phyloP scores from a whole-genome alignment of 768 basidiomycete species.

The Serendipita vermifera region DNA sequence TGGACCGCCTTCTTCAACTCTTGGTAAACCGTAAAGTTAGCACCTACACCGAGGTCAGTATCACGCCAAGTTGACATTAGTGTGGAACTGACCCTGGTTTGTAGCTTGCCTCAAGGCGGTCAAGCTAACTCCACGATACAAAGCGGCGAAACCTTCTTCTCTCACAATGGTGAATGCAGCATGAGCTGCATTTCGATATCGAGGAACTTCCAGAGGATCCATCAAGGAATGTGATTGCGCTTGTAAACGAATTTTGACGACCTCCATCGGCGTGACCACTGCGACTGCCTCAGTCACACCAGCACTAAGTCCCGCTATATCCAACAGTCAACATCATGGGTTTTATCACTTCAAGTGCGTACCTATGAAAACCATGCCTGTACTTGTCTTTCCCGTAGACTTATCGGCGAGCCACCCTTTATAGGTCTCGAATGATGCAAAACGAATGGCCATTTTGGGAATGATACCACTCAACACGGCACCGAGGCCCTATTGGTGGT shows the following conservation, averaged over 20 bases:
- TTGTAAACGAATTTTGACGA: constrained; percentile 95
- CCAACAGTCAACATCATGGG: background rate
- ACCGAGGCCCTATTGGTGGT: constrained; percentile 55
- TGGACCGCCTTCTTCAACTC: constrained; percentile 83
- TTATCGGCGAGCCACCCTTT: constrained; percentile 67
- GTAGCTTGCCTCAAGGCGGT: constrained; percentile 95
- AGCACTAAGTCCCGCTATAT: constrained; percentile 78
- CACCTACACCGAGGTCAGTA: constrained; percentile 38
- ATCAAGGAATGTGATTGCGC: constrained; percentile 95
- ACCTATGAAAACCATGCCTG: constrained; percentile 81
- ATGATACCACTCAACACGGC: constrained; percentile 95
- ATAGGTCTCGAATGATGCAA: constrained; percentile 95
- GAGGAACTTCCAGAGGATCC: constrained; percentile 84
- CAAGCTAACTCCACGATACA: constrained; percentile 87
- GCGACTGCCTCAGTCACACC: constrained; percentile 90
- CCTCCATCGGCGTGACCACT: constrained; percentile 98
- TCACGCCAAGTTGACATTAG: background rate
- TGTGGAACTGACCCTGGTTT: constrained; percentile 65
- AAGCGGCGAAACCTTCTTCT: constrained; percentile 73
- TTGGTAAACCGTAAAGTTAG: constrained; percentile 97
- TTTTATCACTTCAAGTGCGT: constrained; percentile 19
- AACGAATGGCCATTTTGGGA: constrained; percentile 98
- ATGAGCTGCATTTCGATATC: constrained; percentile 94
- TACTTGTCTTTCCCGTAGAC: constrained; percentile 63
- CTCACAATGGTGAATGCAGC: constrained; percentile 88